A percentile compares a stretch with the other conserved stretches of the same genome.
phyloP scores from a whole-genome alignment of 441 rosid species.

The Breynia disticha region DNA sequence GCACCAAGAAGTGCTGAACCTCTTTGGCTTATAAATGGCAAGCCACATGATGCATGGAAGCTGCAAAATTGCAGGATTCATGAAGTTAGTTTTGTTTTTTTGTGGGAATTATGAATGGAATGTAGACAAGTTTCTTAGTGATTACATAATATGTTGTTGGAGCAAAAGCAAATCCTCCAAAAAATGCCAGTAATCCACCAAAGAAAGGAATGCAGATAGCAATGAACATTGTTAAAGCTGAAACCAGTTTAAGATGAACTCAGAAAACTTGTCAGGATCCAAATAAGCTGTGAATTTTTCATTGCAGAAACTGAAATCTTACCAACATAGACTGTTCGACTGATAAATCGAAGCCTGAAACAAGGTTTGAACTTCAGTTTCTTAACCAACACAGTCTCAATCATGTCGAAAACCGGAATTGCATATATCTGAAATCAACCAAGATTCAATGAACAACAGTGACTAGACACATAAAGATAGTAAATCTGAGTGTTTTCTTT shows the following conservation, averaged over 20 bases:
- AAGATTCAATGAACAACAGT: background rate
- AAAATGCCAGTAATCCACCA: conserved; percentile 69
- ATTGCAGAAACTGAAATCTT: conserved; percentile 8
- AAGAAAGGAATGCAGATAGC: conserved; percentile 68
- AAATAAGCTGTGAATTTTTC: background rate
- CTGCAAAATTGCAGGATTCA: conserved; percentile 22
- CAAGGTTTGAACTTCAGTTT: conserved; percentile 35
- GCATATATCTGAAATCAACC: conserved; percentile 34
- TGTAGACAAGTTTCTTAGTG: background rate
- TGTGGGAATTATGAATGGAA: background rate
- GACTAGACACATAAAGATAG: background rate
- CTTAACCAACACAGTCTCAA: conserved; percentile 59
- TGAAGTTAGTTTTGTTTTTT: background rate
- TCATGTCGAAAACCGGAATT: conserved; percentile 82
- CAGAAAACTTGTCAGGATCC: background rate
- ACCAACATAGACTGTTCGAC: conserved; percentile 60
- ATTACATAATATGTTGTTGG: conserved; percentile 72
- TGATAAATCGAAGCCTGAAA: conserved; percentile 45
- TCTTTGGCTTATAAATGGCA: conserved; percentile 48
- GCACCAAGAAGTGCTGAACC: conserved; percentile 49
- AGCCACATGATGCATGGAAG: conserved; percentile 83
- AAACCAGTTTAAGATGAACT: background rate
- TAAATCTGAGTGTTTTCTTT: no score
- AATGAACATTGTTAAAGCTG: conserved; percentile 68
- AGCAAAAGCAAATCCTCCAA: conserved; percentile 88